Percentiles rank a stretch among this genome's conserved stretches.
phyloP scores from a whole-genome alignment of 176 grass and related monocot genomes.

The Lolium multiflorum region DNA sequence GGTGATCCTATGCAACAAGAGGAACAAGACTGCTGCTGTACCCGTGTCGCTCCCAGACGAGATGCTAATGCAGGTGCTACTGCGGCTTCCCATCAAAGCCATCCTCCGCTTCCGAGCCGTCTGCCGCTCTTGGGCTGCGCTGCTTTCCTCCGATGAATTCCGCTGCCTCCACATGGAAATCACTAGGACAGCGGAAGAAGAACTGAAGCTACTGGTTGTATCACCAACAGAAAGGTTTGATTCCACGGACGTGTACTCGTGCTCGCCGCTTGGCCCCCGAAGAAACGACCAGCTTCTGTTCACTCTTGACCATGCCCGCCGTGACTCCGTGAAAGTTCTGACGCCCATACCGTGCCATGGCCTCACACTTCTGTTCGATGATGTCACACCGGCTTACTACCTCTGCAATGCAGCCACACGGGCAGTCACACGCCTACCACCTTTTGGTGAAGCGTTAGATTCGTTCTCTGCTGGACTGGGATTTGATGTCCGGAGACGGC shows the following conservation, averaged over 20 bases:
- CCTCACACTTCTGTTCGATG: slow-evolving; percentile 35
- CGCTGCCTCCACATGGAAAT: background rate
- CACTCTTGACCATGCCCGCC: background rate
- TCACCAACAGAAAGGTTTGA: no score
- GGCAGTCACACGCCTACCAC: slow-evolving; percentile 12
- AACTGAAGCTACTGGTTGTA: no score
- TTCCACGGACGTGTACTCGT: no score
- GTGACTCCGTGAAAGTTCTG: background rate
- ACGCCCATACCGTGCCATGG: background rate
- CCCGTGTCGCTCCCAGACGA: no score
- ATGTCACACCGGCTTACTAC: slow-evolving; percentile 8
- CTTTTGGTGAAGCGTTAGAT: background rate
- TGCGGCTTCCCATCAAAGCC: slow-evolving; percentile 16
- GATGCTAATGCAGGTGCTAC: slow-evolving; percentile 25
- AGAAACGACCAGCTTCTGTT: background rate
- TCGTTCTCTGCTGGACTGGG: no score
- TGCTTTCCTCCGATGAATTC: slow-evolving; percentile 19
- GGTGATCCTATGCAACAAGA: no score
- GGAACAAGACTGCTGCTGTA: no score
- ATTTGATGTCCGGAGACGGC: no score
- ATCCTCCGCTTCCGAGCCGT: slow-evolving; percentile 19
- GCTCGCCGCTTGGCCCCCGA: no score
- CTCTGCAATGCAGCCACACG: slow-evolving; percentile 36
- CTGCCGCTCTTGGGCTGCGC: slow-evolving; percentile 6
- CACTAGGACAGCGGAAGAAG: no score